Evolutionary conservation across 192 early-diverging fungal genomes (phyloP), one percentile per base, ranked within the genome.

Genomic region (Pilaira anomala): DNA sequence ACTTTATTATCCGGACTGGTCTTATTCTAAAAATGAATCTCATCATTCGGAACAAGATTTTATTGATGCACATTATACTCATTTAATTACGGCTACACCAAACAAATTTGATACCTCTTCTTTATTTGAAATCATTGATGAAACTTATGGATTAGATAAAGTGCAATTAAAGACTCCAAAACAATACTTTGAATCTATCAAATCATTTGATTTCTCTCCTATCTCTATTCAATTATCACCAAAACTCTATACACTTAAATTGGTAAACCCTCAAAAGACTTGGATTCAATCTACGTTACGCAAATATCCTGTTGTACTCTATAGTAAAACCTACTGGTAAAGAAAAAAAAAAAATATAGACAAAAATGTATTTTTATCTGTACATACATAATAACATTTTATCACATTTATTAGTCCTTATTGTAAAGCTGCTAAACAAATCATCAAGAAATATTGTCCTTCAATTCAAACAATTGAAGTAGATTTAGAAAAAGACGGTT

Each of bases 1-100:
- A 70, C 14, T n/a, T n/a, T n/a, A n/a, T n/a, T n/a, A n/a, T n/a
- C 30, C 53, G 6, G 71, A 72, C 33, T 92, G 90, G 90, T 45
- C 57, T 12, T 92, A 92, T 54, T 81, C 75, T 68, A 92, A 91
- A 67, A 74, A 83, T 26, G 90, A 92, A 68, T 60, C 73, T 7
- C 83, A 86, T 55, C 62, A 25, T 7, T 39, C 28, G 3, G 62
- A 61, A 5, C 46, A 57, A 14, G 81, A 86, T 42, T 87, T 75
- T 45, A 28, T 77, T 9, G 66, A 65, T 22, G 68, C 63, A 26
- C 44, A 53, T 1, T 85, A 86, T 46, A 81, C 83, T 0, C 81
- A 85, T 65, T 54, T 86, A 8, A 56, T 85, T 54, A 87, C 85
- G 0, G 53, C 68, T 14, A 57, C 55, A 21, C 83, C 83, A 36